Percentiles rank a stretch among this genome's conserved stretches.
Conservation (phyloP, 192 early-diverging fungal species). For the Backusella australiensis region DNA sequence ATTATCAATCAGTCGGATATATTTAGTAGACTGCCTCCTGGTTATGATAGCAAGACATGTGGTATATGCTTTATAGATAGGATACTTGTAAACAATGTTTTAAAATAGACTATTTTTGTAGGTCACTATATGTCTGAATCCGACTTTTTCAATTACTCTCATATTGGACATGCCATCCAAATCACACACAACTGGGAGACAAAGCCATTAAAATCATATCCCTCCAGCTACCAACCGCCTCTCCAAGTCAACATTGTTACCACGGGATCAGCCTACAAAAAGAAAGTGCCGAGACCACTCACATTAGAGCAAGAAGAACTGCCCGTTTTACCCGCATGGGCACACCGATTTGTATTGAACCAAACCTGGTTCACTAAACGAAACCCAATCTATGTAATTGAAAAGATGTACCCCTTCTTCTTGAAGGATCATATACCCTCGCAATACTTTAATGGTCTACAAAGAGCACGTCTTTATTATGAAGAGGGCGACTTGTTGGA, state of each 20-base stretch:
- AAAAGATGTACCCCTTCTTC: slow-evolving; percentile 24
- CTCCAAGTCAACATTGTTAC: slow-evolving; percentile 17
- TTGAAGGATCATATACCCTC: slow-evolving; percentile 32
- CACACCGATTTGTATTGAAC: background rate
- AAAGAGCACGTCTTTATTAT: slow-evolving; percentile 19
- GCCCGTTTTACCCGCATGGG: slow-evolving; percentile 16
- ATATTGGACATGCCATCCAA: slow-evolving; percentile 24
- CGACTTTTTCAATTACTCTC: slow-evolving; percentile 34
- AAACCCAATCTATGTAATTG: slow-evolving; percentile 24
- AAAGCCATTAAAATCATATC: slow-evolving; percentile 14
- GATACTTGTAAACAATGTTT: background rate
- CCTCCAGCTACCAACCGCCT: slow-evolving; percentile 25
- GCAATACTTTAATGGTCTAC: slow-evolving; percentile 18
- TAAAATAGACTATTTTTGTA: background rate
- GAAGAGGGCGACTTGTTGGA: background rate
- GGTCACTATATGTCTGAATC: slow-evolving; percentile 13
- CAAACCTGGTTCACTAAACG: slow-evolving; percentile 7
- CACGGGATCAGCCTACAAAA: background rate
- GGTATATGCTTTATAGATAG: background rate
- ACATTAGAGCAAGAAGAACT: background rate
- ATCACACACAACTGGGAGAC: slow-evolving; percentile 4
- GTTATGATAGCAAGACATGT: slow-evolving; percentile 28
- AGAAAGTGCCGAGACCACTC: background rate
- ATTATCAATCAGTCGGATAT: slow-evolving; percentile 44
- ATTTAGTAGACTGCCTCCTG: slow-evolving; percentile 35